These are phyloP conservation scores for Fusarium siculi DNA, from an alignment of 2,329 filamentous ascomycete species.

Conservation along the genomic window DNA sequence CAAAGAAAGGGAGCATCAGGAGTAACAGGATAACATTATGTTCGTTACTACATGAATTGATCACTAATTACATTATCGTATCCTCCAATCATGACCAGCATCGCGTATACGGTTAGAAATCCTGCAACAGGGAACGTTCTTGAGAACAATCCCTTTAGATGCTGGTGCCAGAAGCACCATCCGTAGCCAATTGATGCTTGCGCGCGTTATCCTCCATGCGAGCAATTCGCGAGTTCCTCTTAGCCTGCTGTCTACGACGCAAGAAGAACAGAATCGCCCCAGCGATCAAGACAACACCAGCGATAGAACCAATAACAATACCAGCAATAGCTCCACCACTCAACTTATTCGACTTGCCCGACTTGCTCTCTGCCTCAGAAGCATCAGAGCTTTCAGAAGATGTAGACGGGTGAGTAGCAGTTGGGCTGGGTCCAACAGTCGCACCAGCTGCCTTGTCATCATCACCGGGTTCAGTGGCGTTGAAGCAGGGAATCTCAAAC, in stretches of 20 bases:
- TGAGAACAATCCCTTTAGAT: background rate
- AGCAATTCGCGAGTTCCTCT: constrained; percentile 28
- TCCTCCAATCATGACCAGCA: background rate
- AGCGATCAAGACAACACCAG: constrained; percentile 69
- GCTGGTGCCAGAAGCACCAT: constrained; percentile 5
- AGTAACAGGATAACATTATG: background rate
- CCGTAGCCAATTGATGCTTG: constrained; percentile 28
- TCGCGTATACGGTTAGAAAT: background rate
- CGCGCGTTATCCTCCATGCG: constrained; percentile 30
- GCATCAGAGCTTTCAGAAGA: constrained; percentile 4
- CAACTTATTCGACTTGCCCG: constrained; percentile 65
- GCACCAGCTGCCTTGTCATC: constrained; percentile 36
- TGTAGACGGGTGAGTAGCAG: constrained; percentile 19
- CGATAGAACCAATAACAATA: constrained; percentile 75
- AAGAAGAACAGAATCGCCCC: constrained; percentile 68
- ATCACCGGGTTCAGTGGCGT: constrained; percentile 50
- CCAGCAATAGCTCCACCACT: constrained; percentile 81
- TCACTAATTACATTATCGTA: background rate
- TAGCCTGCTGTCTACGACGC: constrained; percentile 42
- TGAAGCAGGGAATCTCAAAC: constrained; percentile 55
- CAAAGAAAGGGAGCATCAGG: background rate
- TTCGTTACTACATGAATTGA: background rate
- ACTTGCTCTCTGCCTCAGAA: background rate
- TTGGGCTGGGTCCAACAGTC: constrained; percentile 11
- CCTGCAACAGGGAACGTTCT: background rate